Base-by-base conservation (phyloP, 2,329 filamentous ascomycete genomes). In the Lachnellula subtilissima region DNA sequence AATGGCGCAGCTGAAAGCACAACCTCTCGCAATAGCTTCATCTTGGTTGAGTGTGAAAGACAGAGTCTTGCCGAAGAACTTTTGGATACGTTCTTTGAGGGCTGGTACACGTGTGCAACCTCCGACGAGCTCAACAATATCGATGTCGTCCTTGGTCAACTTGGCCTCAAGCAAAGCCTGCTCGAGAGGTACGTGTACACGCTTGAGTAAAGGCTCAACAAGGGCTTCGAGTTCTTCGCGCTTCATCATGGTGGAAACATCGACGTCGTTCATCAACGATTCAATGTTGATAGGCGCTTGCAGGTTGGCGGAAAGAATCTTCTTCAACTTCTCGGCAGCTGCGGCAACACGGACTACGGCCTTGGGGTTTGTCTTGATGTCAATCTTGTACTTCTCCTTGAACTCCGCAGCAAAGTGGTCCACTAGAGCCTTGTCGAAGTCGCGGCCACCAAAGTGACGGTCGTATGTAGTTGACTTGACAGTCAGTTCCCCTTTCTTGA, bases 1-100 rank as follows among this genome's bases (percentile, higher is more conserved):
- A 66, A 97, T 97, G 69, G 94, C 94, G 73, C 94, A 97, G 83
- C 88, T 91, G 79, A 99, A 99, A 59, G 94, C 92, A 73, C 91
- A 96, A 60, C 94, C 94, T 72, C 94, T 88, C 60, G 94, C 93
- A 66, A 97, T 86, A 64, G 94, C 94, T 80, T 99, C 94, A 69
- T 99, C 94, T 73, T 96, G 92, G 82, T 99, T 99, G 67, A 97
- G 85, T 50, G 94, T 99, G 83, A 90, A 99, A 52, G 91, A 97
- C 17, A 99, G 85, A 35, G 76, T 74, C 83, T 97, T 97, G 78
- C 87, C 86, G 72, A 99, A 99, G 83, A 93, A 99, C 55, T 84
- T 76, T 76, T 90, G 84, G 71, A 99, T 91, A 69, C 85, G 84
- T 65, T 93, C 86, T 84, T 99, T 99, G 74, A 99, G 81, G 52